Base-by-base conservation (phyloP, 345 rosid genomes). In the Populus nigra region DNA sequence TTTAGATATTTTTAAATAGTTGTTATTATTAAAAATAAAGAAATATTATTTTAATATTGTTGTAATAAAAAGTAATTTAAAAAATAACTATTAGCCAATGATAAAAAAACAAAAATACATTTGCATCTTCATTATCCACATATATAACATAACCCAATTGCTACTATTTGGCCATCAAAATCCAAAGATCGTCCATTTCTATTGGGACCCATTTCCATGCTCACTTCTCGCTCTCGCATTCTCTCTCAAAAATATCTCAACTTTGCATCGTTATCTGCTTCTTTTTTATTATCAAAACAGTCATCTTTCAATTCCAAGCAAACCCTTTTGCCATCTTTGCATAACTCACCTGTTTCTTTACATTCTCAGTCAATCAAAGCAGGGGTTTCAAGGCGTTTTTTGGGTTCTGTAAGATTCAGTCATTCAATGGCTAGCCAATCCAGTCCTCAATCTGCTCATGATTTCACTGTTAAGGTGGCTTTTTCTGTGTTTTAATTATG, bases 391-490 rank as follows among this genome's bases (percentile, higher is more conserved):
- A 83, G 80, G 61, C 70, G 76, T 65, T 18, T 76, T 16, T 62
- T 77, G 33, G 15, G 49, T 80, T 33, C 75, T 84, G 75, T 71
- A 63, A 83, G 91, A 83, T 86, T 86, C 12, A 83, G 85, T 25
- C 88, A 73, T 72, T 76, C 90, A 0, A 93, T 94, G 97, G 97
- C 97, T 49, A 68, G 86, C 80, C 80, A 85, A 69, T 88, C 97
- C 47, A 72, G 81, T 39, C 49, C 84, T n/a, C 80, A 83, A 55
- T 90, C 96, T 50, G 66, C 91, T 25, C 83, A 94, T 59, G 94
- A 91, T 73, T 92, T 94, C 91, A 91, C 92, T 61, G 97, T 93
- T 65, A 94, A 94, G 93, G 97, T 94, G 50, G 25, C 45, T 63
- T 29, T 73, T 41, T 20, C 27, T 36, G 25, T 36, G 23, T 11